A percentile compares a stretch with the other conserved stretches of the same genome.
Conservation (phyloP, 2,329 filamentous ascomycete genomes). For the Neofusicoccum umdonicola region DNA sequence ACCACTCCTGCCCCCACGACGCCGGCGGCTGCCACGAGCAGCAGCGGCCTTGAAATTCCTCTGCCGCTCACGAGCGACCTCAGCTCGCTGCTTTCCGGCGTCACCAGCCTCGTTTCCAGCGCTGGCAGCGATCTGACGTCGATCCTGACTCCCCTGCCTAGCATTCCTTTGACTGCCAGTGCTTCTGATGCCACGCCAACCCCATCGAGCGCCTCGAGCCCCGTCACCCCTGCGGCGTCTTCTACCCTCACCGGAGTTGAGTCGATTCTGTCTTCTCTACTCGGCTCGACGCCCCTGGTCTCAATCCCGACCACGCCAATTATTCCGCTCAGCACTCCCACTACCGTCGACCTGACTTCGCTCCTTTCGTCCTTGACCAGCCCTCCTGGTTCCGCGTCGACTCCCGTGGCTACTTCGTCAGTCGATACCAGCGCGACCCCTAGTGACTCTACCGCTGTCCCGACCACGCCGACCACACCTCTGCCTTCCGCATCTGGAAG, state of each 20-base stretch:
- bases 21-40: constrained; percentile 3
- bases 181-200: neutral
- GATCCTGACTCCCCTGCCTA: neutral
- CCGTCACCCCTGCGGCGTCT: neutral
- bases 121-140: constrained; percentile 2
- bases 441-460: neutral
- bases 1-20: neutral
- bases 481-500: neutral
- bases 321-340: constrained; percentile 14
- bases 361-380: constrained; percentile 2
- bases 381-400: neutral
- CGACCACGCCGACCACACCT: constrained; percentile 8
- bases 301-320: constrained; percentile 16
- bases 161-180: neutral
- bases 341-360: constrained; percentile 12
- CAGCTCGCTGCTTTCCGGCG: constrained; percentile 8
- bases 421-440: neutral
- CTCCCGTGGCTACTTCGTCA: constrained; percentile 3
- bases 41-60: constrained; percentile 2
- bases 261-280: constrained; percentile 13
- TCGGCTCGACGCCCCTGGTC: constrained; percentile 5
- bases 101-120: constrained; percentile 8
- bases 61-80: constrained; percentile 14
- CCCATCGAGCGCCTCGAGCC: neutral
- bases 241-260: neutral